phyloP scores from a whole-genome alignment of 768 basidiomycete genomes.

The Mycena alexandri region DNA sequence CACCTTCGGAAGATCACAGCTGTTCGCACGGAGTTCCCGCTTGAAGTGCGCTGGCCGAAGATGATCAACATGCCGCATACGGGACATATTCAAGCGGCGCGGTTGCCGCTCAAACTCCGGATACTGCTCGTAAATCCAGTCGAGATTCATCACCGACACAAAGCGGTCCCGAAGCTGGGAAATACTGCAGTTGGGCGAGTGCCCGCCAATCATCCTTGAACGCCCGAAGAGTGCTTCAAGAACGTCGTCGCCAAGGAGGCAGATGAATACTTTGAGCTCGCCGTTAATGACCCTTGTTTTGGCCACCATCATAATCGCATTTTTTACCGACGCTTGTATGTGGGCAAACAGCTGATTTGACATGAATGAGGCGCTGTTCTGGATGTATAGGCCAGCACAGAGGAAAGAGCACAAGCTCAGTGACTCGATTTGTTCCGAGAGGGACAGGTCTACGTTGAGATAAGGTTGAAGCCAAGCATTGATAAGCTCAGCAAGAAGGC shows the following conservation, averaged over 20 bases:
- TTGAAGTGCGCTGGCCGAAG: slow-evolving; percentile 41
- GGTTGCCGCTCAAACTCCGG: slow-evolving; percentile 39
- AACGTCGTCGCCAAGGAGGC: too few species aligned
- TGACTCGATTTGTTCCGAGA: slow-evolving; percentile 44
- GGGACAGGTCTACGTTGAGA: slow-evolving; percentile 37
- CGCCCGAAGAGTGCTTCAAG: slow-evolving; percentile 47
- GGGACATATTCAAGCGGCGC: slow-evolving; percentile 42
- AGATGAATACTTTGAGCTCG: too few species aligned
- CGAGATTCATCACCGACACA: slow-evolving; percentile 38
- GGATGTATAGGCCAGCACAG: slow-evolving; percentile 40
- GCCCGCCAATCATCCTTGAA: slow-evolving; percentile 25
- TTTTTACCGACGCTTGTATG: slow-evolving; percentile 44
- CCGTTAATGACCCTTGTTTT: too few species aligned
- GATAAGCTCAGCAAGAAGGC: slow-evolving; percentile 44
- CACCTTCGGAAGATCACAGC: too few species aligned
- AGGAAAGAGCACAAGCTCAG: slow-evolving; percentile 41
- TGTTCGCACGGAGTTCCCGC: slow-evolving; percentile 36
- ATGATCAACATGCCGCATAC: slow-evolving; percentile 45
- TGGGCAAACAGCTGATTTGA: slow-evolving; percentile 47
- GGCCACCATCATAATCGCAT: slow-evolving; percentile 33
- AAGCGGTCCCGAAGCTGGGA: slow-evolving; percentile 30
- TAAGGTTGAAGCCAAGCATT: slow-evolving; percentile 43
- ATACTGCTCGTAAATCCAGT: slow-evolving; percentile 33
- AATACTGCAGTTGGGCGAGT: slow-evolving; percentile 8
- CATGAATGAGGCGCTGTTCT: slow-evolving; percentile 43